Base-by-base conservation (phyloP, 1,139 yeast species). In the Yamadazyma atmosphaerica region DNA sequence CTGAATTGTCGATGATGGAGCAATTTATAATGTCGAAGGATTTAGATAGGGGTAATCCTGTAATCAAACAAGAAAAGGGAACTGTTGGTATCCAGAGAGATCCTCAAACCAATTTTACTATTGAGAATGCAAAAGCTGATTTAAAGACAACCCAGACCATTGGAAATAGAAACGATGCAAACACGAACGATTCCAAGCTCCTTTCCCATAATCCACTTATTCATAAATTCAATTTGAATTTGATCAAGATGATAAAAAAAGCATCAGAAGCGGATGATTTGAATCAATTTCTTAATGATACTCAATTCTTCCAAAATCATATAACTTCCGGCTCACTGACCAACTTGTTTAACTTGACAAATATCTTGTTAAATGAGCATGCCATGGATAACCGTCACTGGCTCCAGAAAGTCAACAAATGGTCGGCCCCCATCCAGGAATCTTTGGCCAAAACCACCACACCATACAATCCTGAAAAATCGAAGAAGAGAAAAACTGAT, bases 171-270 rank as follows among this genome's bases (percentile, higher is more conserved):
- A 4, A 29, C 9, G 33, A 16, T 13, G 26, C 26, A 1, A 27
- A 33, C 4, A 40, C 43, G 17, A n/a, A n/a, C n/a, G 54, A 54
- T 32, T 33, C 50, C 1, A 53, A 44, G 13, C 49, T 65, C 11
- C 14, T 52, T 23, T 50, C 66, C 1, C 46, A 61, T 3, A 61
- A 68, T 11, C 71, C 72, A 1, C 63, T 68, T 0, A 46, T 57
- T 10, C 55, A 54, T 11, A 61, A 65, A 37, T 61, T 58, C 46
- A 52, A 57, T 35, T 27, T 35, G 2, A 59, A 56, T 49, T 54
- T 60, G 40, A 58, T 52, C 44, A 60, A 47, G 38, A 61, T 55
- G 10, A 49, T 60, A 10, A 43, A 41, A 7, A 55, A 57, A 32
- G 64, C 72, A 1, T 52, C 65, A n/a, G 47, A 43, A 5, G 44